Percentiles rank a stretch among this genome's conserved stretches.
Conservation (phyloP, 257 asterid genomes). For the Solanum ossicruentum region DNA sequence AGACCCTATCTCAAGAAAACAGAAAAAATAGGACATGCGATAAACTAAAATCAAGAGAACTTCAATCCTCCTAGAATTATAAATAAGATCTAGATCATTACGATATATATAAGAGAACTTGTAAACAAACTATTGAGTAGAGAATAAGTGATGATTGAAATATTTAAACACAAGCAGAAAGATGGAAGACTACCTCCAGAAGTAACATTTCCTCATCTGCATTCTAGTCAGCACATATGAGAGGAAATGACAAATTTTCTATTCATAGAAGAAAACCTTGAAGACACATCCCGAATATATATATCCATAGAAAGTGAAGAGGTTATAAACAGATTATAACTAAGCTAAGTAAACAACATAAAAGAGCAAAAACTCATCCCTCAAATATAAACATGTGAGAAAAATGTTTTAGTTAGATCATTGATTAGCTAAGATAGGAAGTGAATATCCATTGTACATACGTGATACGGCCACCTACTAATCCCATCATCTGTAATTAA, state of each 20-base stretch:
- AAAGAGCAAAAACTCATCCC: background rate
- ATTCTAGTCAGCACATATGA: conserved; percentile 89
- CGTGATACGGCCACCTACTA: background rate
- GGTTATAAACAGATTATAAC: background rate
- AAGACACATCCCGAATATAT: background rate
- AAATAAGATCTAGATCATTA: background rate
- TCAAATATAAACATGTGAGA: background rate
- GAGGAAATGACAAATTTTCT: conserved; percentile 92
- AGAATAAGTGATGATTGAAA: background rate
- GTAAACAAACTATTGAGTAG: background rate
- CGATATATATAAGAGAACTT: background rate
- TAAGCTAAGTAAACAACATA: background rate
- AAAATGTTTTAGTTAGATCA: background rate
- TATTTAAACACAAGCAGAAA: background rate
- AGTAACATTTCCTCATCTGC: conserved; percentile 96
- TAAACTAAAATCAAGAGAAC: conserved; percentile 3
- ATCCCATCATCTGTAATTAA: background rate
- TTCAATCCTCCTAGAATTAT: background rate
- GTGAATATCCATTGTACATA: background rate
- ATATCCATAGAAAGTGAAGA: background rate
- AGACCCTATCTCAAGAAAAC: conserved; percentile 32
- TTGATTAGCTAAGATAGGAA: background rate
- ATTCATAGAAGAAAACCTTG: conserved; percentile 9
- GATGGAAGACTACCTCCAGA: conserved; percentile 53
- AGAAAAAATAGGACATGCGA: background rate